Evolutionary conservation across 1,284 basidiomycete species (phyloP), one percentile per base, ranked within the genome.

Genomic region (Trichosporon sp.): DNA sequence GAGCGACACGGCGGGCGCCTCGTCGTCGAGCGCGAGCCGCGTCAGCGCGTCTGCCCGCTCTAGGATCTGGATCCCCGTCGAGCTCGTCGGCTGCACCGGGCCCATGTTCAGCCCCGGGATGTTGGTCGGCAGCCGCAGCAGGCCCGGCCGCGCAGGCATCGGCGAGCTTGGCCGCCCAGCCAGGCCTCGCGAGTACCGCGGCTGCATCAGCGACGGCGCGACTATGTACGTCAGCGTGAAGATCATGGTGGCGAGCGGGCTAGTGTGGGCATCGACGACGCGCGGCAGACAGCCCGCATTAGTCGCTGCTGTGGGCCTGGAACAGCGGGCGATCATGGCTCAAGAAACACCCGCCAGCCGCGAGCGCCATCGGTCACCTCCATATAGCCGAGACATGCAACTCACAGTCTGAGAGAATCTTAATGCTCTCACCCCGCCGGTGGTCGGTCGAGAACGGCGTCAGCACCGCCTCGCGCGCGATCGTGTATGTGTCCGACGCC

Each of bases 171-270:
- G 12, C 29, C 29, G 27, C 1, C 35, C 35, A 13, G 23, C 29
- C 34, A 38, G 25, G 25, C 56, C 65, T 18, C 21, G 44, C 44
- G 32, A 64, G 64, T 63, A 73, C 42, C 65, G 67, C 25, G 92
- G 91, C 3, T 92, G 93, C 92, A 95, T 93, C 76, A 95, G 90
- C 70, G 90, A 89, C 12, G 93, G 93, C 4, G 93, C 92, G 77
- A 95, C 93, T 95, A 79, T 12, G 27, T 13, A 23, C 31, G 51
- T 64, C 27, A 64, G 47, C 35, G 13, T 9, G 23, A 21, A 58
- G 34, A 25, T 25, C 47, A 31, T 21, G 44, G 25, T 25, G 62
- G 38, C n/a, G 31, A 51, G 62, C 32, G 32, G 9, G 32, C 32
- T 23, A 25, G 62, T 18, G 29, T 25, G 15, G n/a, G 21, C 35